Percentiles rank a stretch among this genome's conserved stretches.
These are phyloP conservation scores for Cyberlindnera samutprakarnensis DNA, from an alignment of 805 yeast species.

Conservation along the genomic window DNA sequence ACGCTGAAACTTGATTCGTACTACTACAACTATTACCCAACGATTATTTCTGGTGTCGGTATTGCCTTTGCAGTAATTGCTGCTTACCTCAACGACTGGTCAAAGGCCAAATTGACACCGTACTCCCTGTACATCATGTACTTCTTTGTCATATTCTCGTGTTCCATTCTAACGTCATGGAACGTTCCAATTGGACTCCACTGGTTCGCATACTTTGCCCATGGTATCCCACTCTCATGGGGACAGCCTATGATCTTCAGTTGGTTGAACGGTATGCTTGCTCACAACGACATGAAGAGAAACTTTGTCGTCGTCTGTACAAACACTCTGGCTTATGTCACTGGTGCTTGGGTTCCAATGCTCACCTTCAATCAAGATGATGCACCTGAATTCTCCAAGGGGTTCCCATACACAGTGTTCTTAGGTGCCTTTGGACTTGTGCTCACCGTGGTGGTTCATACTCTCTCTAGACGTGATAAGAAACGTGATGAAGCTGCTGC, in stretches of 20 bases:
- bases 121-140: slow-evolving; percentile 32
- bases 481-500: too few relatives aligned
- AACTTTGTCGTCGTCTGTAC: slow-evolving; percentile 32
- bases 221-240: slow-evolving; percentile 41
- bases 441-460: slow-evolving; percentile 21
- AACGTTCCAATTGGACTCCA: slow-evolving; percentile 38
- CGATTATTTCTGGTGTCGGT: slow-evolving; percentile 30
- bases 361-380: slow-evolving; percentile 31
- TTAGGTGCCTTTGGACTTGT: slow-evolving; percentile 26
- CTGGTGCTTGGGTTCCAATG: slow-evolving; percentile 34
- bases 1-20: slow-evolving; percentile 26
- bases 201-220: slow-evolving; percentile 42
- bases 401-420: slow-evolving; percentile 32
- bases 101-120: slow-evolving; percentile 29
- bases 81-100: slow-evolving; percentile 31
- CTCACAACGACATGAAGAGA: slow-evolving; percentile 25
- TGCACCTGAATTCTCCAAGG: slow-evolving; percentile 29
- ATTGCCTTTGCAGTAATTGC: slow-evolving; percentile 29
- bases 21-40: slow-evolving; percentile 35
- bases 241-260: slow-evolving; percentile 52
- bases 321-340: slow-evolving; percentile 35
- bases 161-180: slow-evolving; percentile 39
- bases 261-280: slow-evolving; percentile 44
- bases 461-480: slow-evolving; percentile 19
- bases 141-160: slow-evolving; percentile 32